These are phyloP conservation scores for Coemansia sp. DNA, from an alignment of 192 early-diverging fungal genomes.

Conservation along the genomic window DNA sequence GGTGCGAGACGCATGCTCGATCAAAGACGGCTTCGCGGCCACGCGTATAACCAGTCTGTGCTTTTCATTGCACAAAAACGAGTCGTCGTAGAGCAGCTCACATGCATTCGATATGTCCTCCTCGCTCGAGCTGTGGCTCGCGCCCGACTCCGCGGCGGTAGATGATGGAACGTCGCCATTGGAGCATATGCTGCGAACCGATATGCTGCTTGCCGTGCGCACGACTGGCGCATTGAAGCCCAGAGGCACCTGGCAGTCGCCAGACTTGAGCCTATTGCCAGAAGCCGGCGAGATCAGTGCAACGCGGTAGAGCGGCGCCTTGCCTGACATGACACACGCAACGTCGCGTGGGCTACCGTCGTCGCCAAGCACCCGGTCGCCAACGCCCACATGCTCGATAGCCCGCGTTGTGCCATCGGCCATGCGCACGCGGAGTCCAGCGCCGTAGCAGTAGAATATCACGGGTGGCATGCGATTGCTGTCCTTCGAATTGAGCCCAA, in stretches of 20 bases:
- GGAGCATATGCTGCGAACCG: constrained; percentile 49
- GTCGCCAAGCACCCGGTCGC: constrained; percentile 42
- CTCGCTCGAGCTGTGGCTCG: constrained; percentile 1
- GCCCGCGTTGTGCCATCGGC: constrained; percentile 39
- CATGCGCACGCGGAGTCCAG: constrained; percentile 49
- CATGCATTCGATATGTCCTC: constrained; percentile 9
- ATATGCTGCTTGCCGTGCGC: constrained; percentile 48
- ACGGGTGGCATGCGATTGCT: constrained; percentile 95
- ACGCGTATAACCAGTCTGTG: constrained; percentile 43
- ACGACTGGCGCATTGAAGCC: constrained; percentile 27
- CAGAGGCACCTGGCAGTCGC: constrained; percentile 19
- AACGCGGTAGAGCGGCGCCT: constrained; percentile 40
- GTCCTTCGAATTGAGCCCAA: constrained; percentile 99
- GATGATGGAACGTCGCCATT: not conserved
- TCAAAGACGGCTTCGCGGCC: constrained; percentile 3
- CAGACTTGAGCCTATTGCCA: not conserved
- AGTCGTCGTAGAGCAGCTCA: constrained; percentile 39
- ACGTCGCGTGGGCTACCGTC: constrained; percentile 43
- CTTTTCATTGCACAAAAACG: constrained; percentile 43
- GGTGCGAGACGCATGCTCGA: constrained; percentile 18
- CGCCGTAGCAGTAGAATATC: constrained; percentile 69
- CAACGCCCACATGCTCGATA: constrained; percentile 31
- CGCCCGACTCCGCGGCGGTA: not conserved
- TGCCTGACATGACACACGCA: constrained; percentile 28
- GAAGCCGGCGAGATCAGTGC: constrained; percentile 15